Percentiles rank a stretch among this genome's conserved stretches.
phyloP scores from a whole-genome alignment of 2,329 filamentous ascomycete species.

The Colletotrichum karsti region DNA sequence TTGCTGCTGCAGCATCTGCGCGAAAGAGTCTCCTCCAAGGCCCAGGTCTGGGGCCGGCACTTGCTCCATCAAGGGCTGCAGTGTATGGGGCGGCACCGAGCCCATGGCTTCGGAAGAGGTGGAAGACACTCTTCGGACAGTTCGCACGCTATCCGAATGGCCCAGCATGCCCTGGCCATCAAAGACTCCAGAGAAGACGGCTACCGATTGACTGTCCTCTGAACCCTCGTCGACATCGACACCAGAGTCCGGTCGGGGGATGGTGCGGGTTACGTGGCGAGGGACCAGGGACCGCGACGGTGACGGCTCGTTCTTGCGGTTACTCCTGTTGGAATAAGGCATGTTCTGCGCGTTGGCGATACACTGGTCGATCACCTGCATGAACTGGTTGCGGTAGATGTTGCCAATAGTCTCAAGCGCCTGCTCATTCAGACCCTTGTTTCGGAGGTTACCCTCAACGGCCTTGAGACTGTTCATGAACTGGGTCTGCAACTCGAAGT shows the following conservation, averaged over 20 bases:
- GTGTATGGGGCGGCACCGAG: not conserved
- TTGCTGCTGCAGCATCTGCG: not conserved
- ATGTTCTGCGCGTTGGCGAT: constrained; percentile 43
- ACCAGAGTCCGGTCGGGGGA: constrained; percentile 46
- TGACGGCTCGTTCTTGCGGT: constrained; percentile 45
- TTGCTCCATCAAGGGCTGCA: constrained; percentile 29
- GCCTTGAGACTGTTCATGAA: constrained; percentile 44
- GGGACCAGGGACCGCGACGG: constrained; percentile 17
- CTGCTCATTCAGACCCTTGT: constrained; percentile 46
- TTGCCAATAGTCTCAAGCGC: constrained; percentile 48
- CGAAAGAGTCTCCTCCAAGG: not conserved
- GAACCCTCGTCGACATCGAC: constrained; percentile 48
- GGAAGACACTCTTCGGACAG: constrained; percentile 32
- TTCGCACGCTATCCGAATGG: constrained; percentile 41
- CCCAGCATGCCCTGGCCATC: constrained; percentile 27
- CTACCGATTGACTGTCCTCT: constrained; percentile 36
- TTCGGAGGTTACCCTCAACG: constrained; percentile 42
- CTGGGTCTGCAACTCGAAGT: constrained; percentile 46
- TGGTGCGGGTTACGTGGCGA: constrained; percentile 34
- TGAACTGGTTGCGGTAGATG: constrained; percentile 50
- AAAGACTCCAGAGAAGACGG: constrained; percentile 9
- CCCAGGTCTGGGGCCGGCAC: not conserved
- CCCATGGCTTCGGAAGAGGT: constrained; percentile 22
- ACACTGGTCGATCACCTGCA: constrained; percentile 48
- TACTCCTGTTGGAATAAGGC: constrained; percentile 50